phyloP scores from a whole-genome alignment of 2,329 filamentous ascomycete species.

The Clathrospora elynae region DNA sequence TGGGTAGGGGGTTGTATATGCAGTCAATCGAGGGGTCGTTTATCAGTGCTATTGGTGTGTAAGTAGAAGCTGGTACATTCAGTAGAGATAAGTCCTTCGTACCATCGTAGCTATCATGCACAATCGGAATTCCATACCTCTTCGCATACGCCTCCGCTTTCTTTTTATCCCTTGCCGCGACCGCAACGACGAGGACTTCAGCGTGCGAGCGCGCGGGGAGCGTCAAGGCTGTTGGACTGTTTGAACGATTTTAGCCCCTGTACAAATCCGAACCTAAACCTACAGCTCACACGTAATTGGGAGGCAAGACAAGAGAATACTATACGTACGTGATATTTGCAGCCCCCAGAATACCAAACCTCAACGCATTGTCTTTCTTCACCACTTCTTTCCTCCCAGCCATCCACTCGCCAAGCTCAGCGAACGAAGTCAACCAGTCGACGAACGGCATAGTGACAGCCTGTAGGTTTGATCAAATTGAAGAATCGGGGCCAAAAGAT shows the following conservation, averaged over 20 bases:
- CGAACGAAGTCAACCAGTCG: slow-evolving; percentile 12
- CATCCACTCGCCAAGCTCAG: slow-evolving; percentile 16
- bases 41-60: slow-evolving; percentile 40
- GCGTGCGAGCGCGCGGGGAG: slow-evolving; percentile 59
- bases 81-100: slow-evolving; percentile 6
- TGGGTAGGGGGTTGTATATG: slow-evolving; percentile 55
- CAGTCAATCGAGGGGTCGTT: slow-evolving; percentile 48
- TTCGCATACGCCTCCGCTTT: slow-evolving; percentile 58
- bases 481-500: too few relatives aligned
- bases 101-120: slow-evolving; percentile 58
- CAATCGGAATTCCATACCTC: slow-evolving; percentile 58
- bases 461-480: too few relatives aligned
- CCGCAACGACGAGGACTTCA: slow-evolving; percentile 58
- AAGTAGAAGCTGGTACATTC: not conserved
- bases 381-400: slow-evolving; percentile 8
- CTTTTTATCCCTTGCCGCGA: slow-evolving; percentile 58
- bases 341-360: slow-evolving; percentile 46
- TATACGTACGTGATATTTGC: slow-evolving; percentile 41
- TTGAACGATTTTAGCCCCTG: too few relatives aligned
- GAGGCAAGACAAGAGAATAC: not conserved
- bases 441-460: too few relatives aligned
- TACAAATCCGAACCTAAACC: too few relatives aligned
- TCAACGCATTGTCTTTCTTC: slow-evolving; percentile 33
- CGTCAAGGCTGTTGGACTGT: slow-evolving; percentile 53
- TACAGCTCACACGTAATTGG: not conserved